Evolutionary conservation across 345 rosid genomes (phyloP).

Genomic region (Corchorus capsularis): DNA sequence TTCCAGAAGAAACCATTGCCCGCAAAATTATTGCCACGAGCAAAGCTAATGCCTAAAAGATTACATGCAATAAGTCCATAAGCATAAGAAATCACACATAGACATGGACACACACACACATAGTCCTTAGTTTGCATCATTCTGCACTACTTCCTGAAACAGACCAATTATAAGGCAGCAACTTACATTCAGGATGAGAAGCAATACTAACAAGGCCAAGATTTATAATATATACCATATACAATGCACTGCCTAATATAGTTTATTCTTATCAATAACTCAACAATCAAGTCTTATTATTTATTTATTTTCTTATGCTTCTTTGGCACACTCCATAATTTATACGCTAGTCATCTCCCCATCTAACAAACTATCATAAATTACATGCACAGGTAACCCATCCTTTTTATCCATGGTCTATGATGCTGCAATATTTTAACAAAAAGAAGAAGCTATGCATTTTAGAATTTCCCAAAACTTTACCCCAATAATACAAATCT

Average conservation of each 20-base stretch:
- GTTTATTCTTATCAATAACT: background rate
- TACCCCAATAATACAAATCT: background rate
- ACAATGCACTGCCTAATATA: background rate
- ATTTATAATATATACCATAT: background rate
- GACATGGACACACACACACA: background rate
- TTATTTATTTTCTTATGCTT: background rate
- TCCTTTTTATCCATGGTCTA: background rate
- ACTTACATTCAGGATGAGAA: too few relatives aligned
- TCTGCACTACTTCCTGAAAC: too few relatives aligned
- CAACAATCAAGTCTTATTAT: background rate
- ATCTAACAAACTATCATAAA: background rate
- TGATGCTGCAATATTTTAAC: background rate
- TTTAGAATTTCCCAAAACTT: background rate
- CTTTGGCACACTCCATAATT: background rate
- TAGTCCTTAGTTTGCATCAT: background rate
- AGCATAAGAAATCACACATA: background rate
- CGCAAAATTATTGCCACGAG: constrained; percentile 73
- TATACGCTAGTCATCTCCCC: background rate
- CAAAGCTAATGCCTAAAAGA: constrained; percentile 62
- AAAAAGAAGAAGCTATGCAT: background rate
- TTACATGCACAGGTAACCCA: background rate
- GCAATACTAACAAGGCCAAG: too few relatives aligned
- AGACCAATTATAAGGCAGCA: too few relatives aligned
- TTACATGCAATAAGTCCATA: constrained; percentile 8
- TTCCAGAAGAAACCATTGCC: constrained; percentile 61